These are phyloP conservation scores for Podospora pseudocomata DNA, from an alignment of 495 filamentous ascomycete species.

Conservation along the genomic window DNA sequence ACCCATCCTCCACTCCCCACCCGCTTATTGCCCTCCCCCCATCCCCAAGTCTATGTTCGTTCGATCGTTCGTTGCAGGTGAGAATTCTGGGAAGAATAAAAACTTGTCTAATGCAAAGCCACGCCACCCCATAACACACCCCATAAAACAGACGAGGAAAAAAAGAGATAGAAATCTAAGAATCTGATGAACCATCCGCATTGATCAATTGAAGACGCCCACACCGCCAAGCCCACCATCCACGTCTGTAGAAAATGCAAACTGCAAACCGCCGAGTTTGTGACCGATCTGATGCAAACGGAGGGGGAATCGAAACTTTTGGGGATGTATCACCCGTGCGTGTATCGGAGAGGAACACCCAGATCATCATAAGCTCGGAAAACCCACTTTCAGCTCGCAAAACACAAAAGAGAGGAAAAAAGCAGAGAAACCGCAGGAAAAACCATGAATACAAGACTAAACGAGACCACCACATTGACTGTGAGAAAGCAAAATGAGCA, in stretches of 20 bases:
- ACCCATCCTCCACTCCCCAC: conserved; percentile 2
- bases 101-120: conserved; percentile 33
- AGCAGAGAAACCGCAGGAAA: conserved; percentile 12
- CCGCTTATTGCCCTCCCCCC: conserved; percentile 1
- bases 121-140: conserved; percentile 5
- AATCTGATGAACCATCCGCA: conserved; percentile 41
- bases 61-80: conserved; percentile 3
- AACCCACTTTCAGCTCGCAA: conserved; percentile 9
- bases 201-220: background rate
- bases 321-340: background rate
- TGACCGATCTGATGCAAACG: conserved; percentile 43
- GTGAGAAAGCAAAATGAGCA: conserved; percentile 21
- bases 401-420: conserved; percentile 19
- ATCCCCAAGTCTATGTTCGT: conserved; percentile 26
- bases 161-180: background rate
- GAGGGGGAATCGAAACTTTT: conserved; percentile 36
- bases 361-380: conserved; percentile 5
- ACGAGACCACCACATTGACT: background rate
- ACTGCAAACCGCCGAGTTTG: conserved; percentile 35
- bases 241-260: conserved; percentile 43
- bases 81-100: conserved; percentile 20
- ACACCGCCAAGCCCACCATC: conserved; percentile 11
- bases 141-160: background rate
- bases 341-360: conserved; percentile 9
- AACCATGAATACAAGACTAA: conserved; percentile 15